phyloP scores from a whole-genome alignment of 2,329 filamentous ascomycete genomes.

The Tolypocladium pustulatum region DNA sequence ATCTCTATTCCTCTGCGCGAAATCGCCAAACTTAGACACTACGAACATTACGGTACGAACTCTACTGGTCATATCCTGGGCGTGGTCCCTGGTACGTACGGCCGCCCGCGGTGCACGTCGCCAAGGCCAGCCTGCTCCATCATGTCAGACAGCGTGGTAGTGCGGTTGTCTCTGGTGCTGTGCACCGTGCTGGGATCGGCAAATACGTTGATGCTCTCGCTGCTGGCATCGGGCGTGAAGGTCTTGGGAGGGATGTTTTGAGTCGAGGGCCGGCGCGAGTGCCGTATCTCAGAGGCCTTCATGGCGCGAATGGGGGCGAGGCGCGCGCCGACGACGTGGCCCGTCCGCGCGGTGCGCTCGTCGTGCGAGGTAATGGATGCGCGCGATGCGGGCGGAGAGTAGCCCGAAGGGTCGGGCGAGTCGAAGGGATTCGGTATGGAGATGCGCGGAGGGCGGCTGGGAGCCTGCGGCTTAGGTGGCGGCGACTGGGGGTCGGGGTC shows the following conservation, averaged over 20 bases:
- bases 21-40: neutral
- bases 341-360: conserved; percentile 14
- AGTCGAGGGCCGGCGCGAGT: conserved; percentile 15
- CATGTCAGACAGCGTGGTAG: conserved; percentile 43
- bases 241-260: conserved; percentile 18
- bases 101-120: conserved; percentile 27
- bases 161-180: conserved; percentile 13
- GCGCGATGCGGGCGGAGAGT: conserved; percentile 8
- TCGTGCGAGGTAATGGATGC: conserved; percentile 14
- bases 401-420: conserved; percentile 17
- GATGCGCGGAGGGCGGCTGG: conserved; percentile 8
- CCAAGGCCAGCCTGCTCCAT: conserved; percentile 37
- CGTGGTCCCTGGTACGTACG: conserved; percentile 29
- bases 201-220: conserved; percentile 42
- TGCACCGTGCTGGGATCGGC: conserved; percentile 34
- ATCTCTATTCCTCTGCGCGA: no score
- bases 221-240: conserved; percentile 27
- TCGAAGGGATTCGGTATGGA: conserved; percentile 26
- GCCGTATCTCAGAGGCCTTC: conserved; percentile 15
- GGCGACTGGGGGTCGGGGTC: neutral
- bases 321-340: conserved; percentile 13
- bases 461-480: conserved; percentile 2
- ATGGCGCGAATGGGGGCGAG: conserved; percentile 29
- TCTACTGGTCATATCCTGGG: conserved; percentile 14
- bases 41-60: neutral